Evolutionary conservation across 2,329 filamentous ascomycete species (phyloP).

Genomic region (Annulohypoxylon truncatum): DNA sequence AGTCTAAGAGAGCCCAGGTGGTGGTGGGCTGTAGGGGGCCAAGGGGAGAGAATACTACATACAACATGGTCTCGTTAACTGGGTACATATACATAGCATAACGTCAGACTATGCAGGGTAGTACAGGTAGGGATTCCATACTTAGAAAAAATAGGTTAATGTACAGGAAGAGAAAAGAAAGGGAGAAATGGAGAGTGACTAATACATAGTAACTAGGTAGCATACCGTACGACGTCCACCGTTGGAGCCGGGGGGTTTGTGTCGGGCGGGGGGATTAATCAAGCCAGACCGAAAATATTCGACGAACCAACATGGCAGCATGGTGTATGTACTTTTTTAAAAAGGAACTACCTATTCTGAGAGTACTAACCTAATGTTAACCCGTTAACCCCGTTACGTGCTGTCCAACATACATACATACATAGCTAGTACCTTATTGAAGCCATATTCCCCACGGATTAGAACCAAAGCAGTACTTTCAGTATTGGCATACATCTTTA

Average conservation of each 20-base stretch:
- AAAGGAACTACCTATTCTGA: neutral
- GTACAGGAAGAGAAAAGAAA: neutral
- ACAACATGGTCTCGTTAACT: conserved; percentile 9
- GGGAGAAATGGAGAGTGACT: conserved; percentile 28
- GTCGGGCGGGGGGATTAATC: conserved; percentile 19
- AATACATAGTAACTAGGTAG: conserved; percentile 8
- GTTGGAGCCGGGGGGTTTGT: conserved; percentile 23
- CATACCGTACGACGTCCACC: conserved; percentile 30
- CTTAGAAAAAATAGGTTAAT: conserved; percentile 29
- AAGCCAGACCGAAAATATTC: conserved; percentile 25
- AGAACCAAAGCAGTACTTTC: conserved; percentile 9
- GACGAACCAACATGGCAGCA: conserved; percentile 8
- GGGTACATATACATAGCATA: conserved; percentile 22
- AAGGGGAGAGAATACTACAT: conserved; percentile 12
- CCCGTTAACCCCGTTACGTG: neutral
- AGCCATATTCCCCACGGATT: conserved; percentile 7
- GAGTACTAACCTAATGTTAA: neutral
- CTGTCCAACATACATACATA: conserved; percentile 12
- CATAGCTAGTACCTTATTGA: conserved; percentile 1
- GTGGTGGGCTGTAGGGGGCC: conserved; percentile 19
- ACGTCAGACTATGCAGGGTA: conserved; percentile 33
- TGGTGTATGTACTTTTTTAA: neutral
- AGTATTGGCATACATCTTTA: neutral
- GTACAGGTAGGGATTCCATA: conserved; percentile 30
- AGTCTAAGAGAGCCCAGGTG: conserved; percentile 12